phyloP scores from a whole-genome alignment of 495 filamentous ascomycete species.

The Penicillium desertorum region DNA sequence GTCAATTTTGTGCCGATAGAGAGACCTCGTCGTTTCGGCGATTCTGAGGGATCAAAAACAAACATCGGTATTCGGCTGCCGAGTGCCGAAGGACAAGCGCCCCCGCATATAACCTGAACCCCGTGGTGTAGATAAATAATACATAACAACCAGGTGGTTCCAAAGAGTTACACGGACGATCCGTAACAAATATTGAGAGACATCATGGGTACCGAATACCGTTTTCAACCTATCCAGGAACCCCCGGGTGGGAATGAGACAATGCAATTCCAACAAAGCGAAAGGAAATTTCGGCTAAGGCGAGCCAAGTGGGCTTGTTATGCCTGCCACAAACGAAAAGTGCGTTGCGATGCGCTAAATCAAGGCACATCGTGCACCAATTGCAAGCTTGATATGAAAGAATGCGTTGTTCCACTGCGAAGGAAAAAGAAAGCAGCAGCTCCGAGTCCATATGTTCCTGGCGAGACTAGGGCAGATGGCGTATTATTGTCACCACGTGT shows the following conservation, averaged over 20 bases:
- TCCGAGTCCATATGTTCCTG: background rate
- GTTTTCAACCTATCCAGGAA: background rate
- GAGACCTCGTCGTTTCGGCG: background rate
- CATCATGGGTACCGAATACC: background rate
- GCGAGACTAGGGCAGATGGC: no score
- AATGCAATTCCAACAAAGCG: background rate
- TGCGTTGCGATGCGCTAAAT: background rate
- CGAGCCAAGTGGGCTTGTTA: background rate
- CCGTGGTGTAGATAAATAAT: background rate
- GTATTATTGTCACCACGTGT: background rate
- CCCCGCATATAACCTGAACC: background rate
- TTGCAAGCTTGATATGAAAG: conserved; percentile 2
- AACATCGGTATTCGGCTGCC: background rate
- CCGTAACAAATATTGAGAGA: background rate
- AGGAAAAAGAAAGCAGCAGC: background rate
- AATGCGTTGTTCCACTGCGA: background rate
- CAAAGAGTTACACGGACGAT: background rate
- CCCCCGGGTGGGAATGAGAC: background rate
- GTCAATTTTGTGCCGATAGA: background rate
- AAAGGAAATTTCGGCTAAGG: background rate
- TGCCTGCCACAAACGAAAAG: conserved; percentile 2
- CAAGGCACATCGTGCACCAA: background rate
- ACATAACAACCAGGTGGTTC: background rate
- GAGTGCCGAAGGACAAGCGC: background rate
- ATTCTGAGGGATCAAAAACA: background rate